phyloP scores from a whole-genome alignment of 495 filamentous ascomycete genomes.

The Monascus purpureus region DNA sequence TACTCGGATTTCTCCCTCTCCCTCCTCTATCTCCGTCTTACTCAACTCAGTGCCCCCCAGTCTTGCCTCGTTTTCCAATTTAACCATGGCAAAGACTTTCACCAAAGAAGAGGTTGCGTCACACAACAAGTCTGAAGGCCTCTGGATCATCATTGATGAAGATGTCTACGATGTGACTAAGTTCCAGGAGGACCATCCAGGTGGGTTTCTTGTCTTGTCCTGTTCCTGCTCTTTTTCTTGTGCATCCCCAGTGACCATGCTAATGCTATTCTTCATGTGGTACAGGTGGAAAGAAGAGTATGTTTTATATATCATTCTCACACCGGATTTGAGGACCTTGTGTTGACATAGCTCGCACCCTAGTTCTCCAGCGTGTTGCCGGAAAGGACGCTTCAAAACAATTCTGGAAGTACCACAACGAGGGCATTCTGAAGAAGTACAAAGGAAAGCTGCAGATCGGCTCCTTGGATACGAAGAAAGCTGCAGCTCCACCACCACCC shows the following conservation, averaged over 20 bases:
- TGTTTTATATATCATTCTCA: conserved; percentile 10
- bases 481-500: conserved; percentile 35
- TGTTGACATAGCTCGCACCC: conserved; percentile 8
- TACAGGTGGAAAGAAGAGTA: conserved; percentile 87
- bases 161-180: conserved; percentile 95
- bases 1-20: no score
- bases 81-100: conserved; percentile 74
- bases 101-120: conserved; percentile 71
- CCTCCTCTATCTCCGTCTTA: no score
- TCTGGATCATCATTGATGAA: conserved; percentile 87
- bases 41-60: no score
- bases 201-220: conserved; percentile 23
- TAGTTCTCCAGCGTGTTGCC: conserved; percentile 80
- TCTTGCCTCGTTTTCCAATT: no score
- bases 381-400: conserved; percentile 96
- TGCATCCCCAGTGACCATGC: no score
- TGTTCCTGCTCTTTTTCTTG: conserved; percentile 3
- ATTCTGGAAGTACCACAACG: conserved; percentile 99
- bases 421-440: conserved; percentile 90
- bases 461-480: conserved; percentile 76
- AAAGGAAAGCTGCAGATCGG: conserved; percentile 76
- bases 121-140: conserved; percentile 72
- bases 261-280: conserved; percentile 8
- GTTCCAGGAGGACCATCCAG: conserved; percentile 88
- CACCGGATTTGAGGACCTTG: no score